Evolutionary conservation across 2,329 filamentous ascomycete species (phyloP).

Genomic region (Verticillium nonalfalfae): DNA sequence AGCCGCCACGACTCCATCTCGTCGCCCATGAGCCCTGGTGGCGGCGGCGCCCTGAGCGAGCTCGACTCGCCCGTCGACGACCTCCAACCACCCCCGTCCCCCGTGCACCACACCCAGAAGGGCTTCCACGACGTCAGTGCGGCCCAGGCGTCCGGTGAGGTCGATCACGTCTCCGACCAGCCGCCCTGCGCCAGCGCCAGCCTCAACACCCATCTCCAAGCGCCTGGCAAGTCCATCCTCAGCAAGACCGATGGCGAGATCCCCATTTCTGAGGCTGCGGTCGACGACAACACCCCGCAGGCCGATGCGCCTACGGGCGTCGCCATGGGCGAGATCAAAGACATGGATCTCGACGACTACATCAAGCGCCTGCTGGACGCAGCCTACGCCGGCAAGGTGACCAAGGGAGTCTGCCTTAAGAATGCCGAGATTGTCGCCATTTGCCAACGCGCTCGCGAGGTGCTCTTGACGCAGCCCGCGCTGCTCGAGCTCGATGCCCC

Average conservation of each 20-base stretch:
- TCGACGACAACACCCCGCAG: slow-evolving; percentile 35
- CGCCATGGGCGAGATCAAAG: slow-evolving; percentile 85
- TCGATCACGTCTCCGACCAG: slow-evolving; percentile 88
- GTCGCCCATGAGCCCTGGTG: slow-evolving; percentile 30
- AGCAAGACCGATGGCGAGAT: slow-evolving; percentile 70
- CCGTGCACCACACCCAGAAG: slow-evolving; percentile 72
- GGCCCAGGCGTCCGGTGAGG: slow-evolving; percentile 81
- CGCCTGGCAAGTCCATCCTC: slow-evolving; percentile 83
- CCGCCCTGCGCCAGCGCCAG: slow-evolving; percentile 65
- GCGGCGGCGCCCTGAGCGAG: slow-evolving; percentile 24
- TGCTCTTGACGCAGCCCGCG: slow-evolving; percentile 86
- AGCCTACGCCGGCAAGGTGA: slow-evolving; percentile 92
- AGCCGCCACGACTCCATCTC: slow-evolving; percentile 38
- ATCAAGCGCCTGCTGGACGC: slow-evolving; percentile 92
- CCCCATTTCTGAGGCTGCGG: slow-evolving; percentile 46
- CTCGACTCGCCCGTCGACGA: slow-evolving; percentile 41
- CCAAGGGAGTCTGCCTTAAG: slow-evolving; percentile 94
- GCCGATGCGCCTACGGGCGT: slow-evolving; percentile 51
- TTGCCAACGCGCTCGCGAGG: slow-evolving; percentile 80
- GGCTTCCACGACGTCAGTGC: slow-evolving; percentile 74
- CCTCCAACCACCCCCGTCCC: slow-evolving; percentile 70
- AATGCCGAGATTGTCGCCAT: slow-evolving; percentile 96
- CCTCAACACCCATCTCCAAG: slow-evolving; percentile 51
- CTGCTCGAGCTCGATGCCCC: slow-evolving; percentile 87
- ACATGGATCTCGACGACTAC: slow-evolving; percentile 93